phyloP scores from a whole-genome alignment of 306 rosid genomes.

The Cucurbita maxima region DNA sequence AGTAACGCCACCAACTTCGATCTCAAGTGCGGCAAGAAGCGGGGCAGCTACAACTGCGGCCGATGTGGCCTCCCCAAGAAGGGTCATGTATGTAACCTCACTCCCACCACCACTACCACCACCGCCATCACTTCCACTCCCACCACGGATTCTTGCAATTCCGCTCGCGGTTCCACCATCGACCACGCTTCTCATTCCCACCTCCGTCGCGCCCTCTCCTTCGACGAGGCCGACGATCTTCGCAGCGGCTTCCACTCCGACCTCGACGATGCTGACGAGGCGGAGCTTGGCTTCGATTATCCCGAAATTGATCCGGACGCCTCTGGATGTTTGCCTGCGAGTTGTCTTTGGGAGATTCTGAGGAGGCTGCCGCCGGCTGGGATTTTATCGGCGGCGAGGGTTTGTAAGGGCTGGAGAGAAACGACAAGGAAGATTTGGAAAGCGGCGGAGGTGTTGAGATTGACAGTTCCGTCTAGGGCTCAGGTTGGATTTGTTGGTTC shows the following conservation, averaged over 20 bases:
- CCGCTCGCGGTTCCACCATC: slow-evolving; percentile 6
- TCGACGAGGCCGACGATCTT: slow-evolving; percentile 39
- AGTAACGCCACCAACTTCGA: slow-evolving; percentile 2
- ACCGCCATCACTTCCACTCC: slow-evolving; percentile 11
- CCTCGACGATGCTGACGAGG: slow-evolving; percentile 8
- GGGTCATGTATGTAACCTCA: slow-evolving; percentile 54
- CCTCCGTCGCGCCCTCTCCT: slow-evolving; percentile 76
- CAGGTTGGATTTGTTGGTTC: slow-evolving; percentile 68
- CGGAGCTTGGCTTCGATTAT: slow-evolving; percentile 12
- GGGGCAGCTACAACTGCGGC: slow-evolving; percentile 82
- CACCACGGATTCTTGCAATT: background rate
- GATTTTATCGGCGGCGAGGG: slow-evolving; percentile 61
- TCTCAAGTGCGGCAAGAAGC: slow-evolving; percentile 39
- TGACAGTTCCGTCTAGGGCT: slow-evolving; percentile 60
- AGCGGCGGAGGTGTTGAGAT: slow-evolving; percentile 66
- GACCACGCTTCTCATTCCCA: slow-evolving; percentile 20
- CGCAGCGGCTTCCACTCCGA: slow-evolving; percentile 15
- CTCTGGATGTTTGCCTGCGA: slow-evolving; percentile 43
- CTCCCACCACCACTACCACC: slow-evolving; percentile 12
- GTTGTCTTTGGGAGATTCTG: slow-evolving; percentile 58
- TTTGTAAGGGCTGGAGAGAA: slow-evolving; percentile 75
- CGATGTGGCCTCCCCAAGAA: slow-evolving; percentile 83
- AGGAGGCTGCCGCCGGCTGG: slow-evolving; percentile 70
- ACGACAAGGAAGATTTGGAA: slow-evolving; percentile 59
- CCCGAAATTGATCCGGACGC: slow-evolving; percentile 18